phyloP scores from a whole-genome alignment of 2,329 filamentous ascomycete genomes.

The Coniochaeta sp. region DNA sequence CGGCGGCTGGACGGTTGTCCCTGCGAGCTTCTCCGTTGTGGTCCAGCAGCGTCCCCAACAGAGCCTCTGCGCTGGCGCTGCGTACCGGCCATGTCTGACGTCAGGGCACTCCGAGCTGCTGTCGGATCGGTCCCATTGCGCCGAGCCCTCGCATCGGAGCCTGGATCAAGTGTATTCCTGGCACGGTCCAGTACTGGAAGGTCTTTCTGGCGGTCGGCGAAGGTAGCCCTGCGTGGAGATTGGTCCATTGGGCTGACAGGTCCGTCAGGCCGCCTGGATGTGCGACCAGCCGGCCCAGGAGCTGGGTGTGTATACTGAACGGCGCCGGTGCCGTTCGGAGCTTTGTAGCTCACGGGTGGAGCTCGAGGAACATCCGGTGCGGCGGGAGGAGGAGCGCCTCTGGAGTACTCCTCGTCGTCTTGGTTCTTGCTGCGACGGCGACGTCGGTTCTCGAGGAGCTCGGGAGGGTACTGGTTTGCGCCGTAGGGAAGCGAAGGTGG shows the following conservation, averaged over 20 bases:
- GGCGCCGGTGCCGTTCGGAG: slow-evolving; percentile 34
- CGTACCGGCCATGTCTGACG: slow-evolving; percentile 16
- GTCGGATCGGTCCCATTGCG: slow-evolving; percentile 15
- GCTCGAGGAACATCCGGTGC: slow-evolving; percentile 55
- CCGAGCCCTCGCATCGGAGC: slow-evolving; percentile 13
- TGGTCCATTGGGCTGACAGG: slow-evolving; percentile 15
- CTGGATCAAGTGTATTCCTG: slow-evolving; percentile 15
- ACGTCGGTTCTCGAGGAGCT: slow-evolving; percentile 33
- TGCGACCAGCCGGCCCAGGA: slow-evolving; percentile 18
- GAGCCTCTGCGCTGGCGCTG: slow-evolving; percentile 16
- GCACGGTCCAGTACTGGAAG: slow-evolving; percentile 20
- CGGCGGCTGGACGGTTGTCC: slow-evolving; percentile 35
- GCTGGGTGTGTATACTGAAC: slow-evolving; percentile 18
- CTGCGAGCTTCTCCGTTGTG: slow-evolving; percentile 26
- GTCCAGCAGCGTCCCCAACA: slow-evolving; percentile 4
- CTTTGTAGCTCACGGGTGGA: slow-evolving; percentile 50
- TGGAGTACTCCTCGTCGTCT: slow-evolving; percentile 28
- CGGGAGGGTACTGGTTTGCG: slow-evolving; percentile 31
- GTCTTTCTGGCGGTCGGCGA: slow-evolving; percentile 8
- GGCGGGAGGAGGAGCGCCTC: slow-evolving; percentile 32
- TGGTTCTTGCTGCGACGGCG: slow-evolving; percentile 33
- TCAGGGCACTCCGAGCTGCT: slow-evolving; percentile 15
- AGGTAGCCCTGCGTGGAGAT: neutral
- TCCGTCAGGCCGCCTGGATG: slow-evolving; percentile 15
- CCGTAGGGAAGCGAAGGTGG: slow-evolving; percentile 49